Evolutionary conservation across 495 filamentous ascomycete genomes (phyloP).

Genomic region (Sporormia fimetaria): DNA sequence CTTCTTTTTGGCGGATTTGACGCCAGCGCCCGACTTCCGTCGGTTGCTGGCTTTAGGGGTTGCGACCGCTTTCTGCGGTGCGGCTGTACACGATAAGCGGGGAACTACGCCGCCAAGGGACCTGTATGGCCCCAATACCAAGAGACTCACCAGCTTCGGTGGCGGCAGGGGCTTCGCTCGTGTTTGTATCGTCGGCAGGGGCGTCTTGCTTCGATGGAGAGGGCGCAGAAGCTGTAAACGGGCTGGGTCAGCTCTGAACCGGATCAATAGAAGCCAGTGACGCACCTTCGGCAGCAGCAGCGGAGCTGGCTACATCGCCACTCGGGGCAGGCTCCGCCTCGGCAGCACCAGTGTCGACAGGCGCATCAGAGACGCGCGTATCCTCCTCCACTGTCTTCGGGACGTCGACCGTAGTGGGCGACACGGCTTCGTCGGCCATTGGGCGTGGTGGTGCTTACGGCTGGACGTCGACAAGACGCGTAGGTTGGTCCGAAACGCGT

Average conservation of each 20-base stretch:
- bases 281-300: slow-evolving; percentile 13
- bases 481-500: slow-evolving; percentile 13
- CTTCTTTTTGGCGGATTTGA: slow-evolving; percentile 63
- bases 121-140: background rate
- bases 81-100: too few species aligned
- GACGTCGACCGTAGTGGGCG: slow-evolving; percentile 9
- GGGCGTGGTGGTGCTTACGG: slow-evolving; percentile 15
- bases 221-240: slow-evolving; percentile 1
- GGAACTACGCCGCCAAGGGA: too few species aligned
- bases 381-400: slow-evolving; percentile 12
- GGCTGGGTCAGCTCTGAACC: slow-evolving; percentile 1
- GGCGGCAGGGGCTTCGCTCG: background rate
- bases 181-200: background rate
- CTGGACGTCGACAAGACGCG: slow-evolving; percentile 21
- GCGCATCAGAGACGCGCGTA: slow-evolving; percentile 15
- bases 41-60: slow-evolving; percentile 32
- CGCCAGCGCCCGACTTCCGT: slow-evolving; percentile 57
- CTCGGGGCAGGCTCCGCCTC: slow-evolving; percentile 5
- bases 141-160: background rate
- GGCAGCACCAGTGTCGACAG: slow-evolving; percentile 1
- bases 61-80: slow-evolving; percentile 27
- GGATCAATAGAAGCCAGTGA: background rate
- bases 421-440: slow-evolving; percentile 20
- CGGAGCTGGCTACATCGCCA: slow-evolving; percentile 10
- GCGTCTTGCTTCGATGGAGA: background rate